Conservation (phyloP, 2,329 filamentous ascomycete species). For the Ceratocystis colombiana region DNA sequence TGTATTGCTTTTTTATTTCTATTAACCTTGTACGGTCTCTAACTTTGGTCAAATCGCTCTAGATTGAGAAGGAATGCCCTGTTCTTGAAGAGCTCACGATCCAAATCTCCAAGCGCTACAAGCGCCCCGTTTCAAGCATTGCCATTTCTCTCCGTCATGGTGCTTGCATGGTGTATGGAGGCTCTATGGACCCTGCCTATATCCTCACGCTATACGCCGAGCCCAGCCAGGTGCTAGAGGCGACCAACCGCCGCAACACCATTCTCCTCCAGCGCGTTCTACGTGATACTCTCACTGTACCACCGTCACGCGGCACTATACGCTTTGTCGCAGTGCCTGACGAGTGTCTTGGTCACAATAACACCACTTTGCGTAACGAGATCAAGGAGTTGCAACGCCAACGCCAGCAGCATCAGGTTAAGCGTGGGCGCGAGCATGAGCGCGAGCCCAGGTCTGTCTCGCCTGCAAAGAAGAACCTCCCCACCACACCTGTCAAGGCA, state of each 20-base stretch:
- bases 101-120: constrained; percentile 64
- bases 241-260: constrained; percentile 72
- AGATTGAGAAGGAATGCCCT: constrained; percentile 66
- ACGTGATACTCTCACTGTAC: constrained; percentile 57
- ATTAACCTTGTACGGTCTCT: background rate
- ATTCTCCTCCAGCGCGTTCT: constrained; percentile 68
- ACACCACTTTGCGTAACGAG: constrained; percentile 58
- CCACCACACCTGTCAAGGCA: background rate
- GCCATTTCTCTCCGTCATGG: constrained; percentile 68
- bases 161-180: constrained; percentile 62
- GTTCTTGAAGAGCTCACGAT: constrained; percentile 65
- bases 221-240: constrained; percentile 55
- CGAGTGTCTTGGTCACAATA: constrained; percentile 60
- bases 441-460: background rate
- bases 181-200: constrained; percentile 70
- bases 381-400: constrained; percentile 46
- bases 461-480: background rate
- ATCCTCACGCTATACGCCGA: constrained; percentile 63
- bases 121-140: constrained; percentile 61
- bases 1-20: constrained; percentile 28
- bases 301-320: constrained; percentile 57
- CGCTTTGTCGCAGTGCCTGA: constrained; percentile 61
- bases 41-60: background rate
- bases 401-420: constrained; percentile 30
- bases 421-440: constrained; percentile 29